These are phyloP conservation scores for Lumnitzera littorea DNA, from an alignment of 345 rosid genomes.

Conservation along the genomic window DNA sequence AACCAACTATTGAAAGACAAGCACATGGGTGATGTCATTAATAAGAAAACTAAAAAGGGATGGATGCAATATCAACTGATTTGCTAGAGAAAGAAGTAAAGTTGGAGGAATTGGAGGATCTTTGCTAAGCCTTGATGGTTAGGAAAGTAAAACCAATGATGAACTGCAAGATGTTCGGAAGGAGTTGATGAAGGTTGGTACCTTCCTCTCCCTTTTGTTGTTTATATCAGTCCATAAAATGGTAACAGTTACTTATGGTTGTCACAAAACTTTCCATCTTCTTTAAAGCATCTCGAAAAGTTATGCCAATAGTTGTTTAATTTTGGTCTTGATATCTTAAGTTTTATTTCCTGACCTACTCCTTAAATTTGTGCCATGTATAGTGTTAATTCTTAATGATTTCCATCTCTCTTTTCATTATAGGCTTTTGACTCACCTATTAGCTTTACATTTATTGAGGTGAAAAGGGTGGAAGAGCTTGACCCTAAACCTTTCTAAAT, in stretches of 20 bases:
- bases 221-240: too few relatives aligned
- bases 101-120: slow-evolving; percentile 21
- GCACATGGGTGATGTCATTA: slow-evolving; percentile 19
- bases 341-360: background rate
- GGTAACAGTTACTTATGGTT: too few relatives aligned
- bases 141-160: slow-evolving; percentile 42
- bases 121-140: slow-evolving; percentile 16
- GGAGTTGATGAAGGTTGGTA: slow-evolving; percentile 48
- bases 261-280: too few relatives aligned
- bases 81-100: slow-evolving; percentile 55
- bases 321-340: background rate
- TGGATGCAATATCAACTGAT: slow-evolving; percentile 27
- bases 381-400: background rate
- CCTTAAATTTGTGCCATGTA: background rate
- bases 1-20: background rate
- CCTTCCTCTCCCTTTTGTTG: background rate
- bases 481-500: slow-evolving; percentile 26
- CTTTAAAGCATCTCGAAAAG: background rate
- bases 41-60: slow-evolving; percentile 23
- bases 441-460: slow-evolving; percentile 18
- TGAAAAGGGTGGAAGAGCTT: slow-evolving; percentile 61
- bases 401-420: slow-evolving; percentile 6
- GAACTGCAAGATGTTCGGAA: slow-evolving; percentile 67
- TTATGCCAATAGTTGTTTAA: background rate
- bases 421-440: slow-evolving; percentile 20